phyloP scores from a whole-genome alignment of 768 basidiomycete genomes.

The Sistotremastrum suecicum region DNA sequence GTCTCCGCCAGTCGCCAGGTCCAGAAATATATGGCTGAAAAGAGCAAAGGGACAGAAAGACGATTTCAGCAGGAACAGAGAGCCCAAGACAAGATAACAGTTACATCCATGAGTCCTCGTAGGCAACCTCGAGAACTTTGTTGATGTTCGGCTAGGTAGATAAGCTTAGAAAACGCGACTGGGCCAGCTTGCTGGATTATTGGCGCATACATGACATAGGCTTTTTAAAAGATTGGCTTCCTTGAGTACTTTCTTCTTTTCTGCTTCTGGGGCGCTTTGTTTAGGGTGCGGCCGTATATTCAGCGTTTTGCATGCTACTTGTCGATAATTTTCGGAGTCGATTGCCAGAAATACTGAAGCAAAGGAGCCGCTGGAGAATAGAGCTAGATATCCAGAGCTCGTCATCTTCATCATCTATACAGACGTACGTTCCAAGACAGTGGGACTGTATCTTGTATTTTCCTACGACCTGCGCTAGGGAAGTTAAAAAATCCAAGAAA shows the following conservation, averaged over 20 bases:
- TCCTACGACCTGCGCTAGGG: constrained; percentile 37
- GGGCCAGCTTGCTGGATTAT: too few species aligned
- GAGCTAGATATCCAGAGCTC: background rate
- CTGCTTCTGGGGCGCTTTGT: constrained; percentile 27
- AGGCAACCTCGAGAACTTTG: constrained; percentile 49
- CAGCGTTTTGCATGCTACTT: constrained; percentile 79
- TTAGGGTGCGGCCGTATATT: constrained; percentile 26
- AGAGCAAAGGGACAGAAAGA: background rate
- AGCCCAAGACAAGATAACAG: background rate
- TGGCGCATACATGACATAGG: constrained; percentile 47
- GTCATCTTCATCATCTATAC: background rate
- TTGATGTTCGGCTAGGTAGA: constrained; percentile 63
- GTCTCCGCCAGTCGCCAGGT: constrained; percentile 76
- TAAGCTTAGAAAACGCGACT: background rate
- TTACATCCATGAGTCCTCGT: constrained; percentile 38
- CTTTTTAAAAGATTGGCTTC: constrained; percentile 63
- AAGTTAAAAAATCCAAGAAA: background rate
- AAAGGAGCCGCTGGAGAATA: constrained; percentile 42
- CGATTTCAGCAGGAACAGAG: background rate
- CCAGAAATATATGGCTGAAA: constrained; percentile 64
- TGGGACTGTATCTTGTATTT: constrained; percentile 64
- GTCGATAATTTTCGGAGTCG: constrained; percentile 44
- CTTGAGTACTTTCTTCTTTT: constrained; percentile 53
- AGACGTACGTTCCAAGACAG: constrained; percentile 42
- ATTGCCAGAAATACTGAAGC: constrained; percentile 71